Evolutionary conservation across 495 filamentous ascomycete species (phyloP).

Genomic region (Aspergillus indologenus): DNA sequence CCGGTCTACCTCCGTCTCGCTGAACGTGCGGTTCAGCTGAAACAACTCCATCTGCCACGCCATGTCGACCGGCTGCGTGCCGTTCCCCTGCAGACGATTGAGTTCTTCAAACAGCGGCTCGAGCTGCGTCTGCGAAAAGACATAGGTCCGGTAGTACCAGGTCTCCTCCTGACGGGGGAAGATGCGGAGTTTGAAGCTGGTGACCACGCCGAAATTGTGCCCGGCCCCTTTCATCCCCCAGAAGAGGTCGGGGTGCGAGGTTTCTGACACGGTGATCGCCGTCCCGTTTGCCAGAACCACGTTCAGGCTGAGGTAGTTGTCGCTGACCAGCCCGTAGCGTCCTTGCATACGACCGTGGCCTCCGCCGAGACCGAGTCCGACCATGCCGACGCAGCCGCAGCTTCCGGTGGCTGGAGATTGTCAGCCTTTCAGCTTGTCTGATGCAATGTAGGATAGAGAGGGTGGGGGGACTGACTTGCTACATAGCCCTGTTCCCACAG

Average conservation of each 20-base stretch:
- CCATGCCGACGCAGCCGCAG: constrained; percentile 10
- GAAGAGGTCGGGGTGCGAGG: constrained; percentile 4
- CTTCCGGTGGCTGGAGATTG: constrained; percentile 2
- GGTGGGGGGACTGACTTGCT: background rate
- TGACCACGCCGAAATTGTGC: constrained; percentile 20
- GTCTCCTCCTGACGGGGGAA: background rate
- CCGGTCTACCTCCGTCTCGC: background rate
- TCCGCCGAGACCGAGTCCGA: constrained; percentile 10
- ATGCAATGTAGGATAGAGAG: no score
- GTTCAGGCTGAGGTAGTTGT: constrained; percentile 7
- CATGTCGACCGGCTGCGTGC: constrained; percentile 1
- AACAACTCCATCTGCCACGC: background rate
- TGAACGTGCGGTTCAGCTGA: background rate
- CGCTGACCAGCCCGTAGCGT: constrained; percentile 9
- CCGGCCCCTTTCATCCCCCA: constrained; percentile 18
- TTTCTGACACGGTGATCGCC: background rate
- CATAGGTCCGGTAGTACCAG: constrained; percentile 11
- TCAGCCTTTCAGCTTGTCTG: no score
- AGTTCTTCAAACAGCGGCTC: constrained; percentile 8
- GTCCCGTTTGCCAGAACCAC: constrained; percentile 13
- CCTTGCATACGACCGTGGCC: constrained; percentile 12
- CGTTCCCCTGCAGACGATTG: constrained; percentile 7
- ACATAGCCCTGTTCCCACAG: constrained; percentile 12
- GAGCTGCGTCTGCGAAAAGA: constrained; percentile 2
- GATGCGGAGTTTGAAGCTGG: constrained; percentile 11